A percentile compares a stretch with the other conserved stretches of the same genome.
These are phyloP conservation scores for Colletotrichum somersetense DNA, from an alignment of 2,329 filamentous ascomycete species.

Conservation along the genomic window DNA sequence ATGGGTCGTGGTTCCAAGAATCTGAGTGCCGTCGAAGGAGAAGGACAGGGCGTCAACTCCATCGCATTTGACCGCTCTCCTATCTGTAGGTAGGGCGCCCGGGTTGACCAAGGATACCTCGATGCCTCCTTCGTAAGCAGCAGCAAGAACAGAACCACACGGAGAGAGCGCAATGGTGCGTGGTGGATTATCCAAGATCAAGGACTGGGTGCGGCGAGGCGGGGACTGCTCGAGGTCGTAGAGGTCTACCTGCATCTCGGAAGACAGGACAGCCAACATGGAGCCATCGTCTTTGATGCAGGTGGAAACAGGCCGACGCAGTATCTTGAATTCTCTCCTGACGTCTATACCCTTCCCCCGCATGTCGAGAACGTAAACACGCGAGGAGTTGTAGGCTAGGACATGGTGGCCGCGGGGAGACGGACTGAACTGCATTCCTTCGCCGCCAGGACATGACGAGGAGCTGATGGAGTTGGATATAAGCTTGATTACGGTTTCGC, in stretches of 20 bases:
- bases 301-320: conserved; percentile 79
- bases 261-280: conserved; percentile 82
- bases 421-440: conserved; percentile 86
- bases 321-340: conserved; percentile 82
- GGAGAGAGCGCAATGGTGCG: conserved; percentile 85
- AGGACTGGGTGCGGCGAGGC: conserved; percentile 78
- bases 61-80: conserved; percentile 83
- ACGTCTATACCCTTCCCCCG: conserved; percentile 71
- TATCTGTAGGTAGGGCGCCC: conserved; percentile 72
- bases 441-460: conserved; percentile 83
- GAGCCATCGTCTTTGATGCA: conserved; percentile 84
- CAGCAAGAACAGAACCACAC: conserved; percentile 83
- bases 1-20: conserved; percentile 80
- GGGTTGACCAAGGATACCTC: conserved; percentile 83
- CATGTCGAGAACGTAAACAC: conserved; percentile 83
- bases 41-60: conserved; percentile 81
- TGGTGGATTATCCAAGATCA: conserved; percentile 83
- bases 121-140: conserved; percentile 89
- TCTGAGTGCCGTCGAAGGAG: conserved; percentile 81
- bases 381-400: conserved; percentile 86
- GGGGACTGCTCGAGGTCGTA: conserved; percentile 77
- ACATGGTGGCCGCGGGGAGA: conserved; percentile 81
- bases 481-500: conserved; percentile 79
- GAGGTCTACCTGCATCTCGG: conserved; percentile 86
- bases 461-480: conserved; percentile 88